Evolutionary conservation across 2,329 filamentous ascomycete genomes (phyloP), one percentile per base, ranked within the genome.

Genomic region (Scytalidium lignicola): DNA sequence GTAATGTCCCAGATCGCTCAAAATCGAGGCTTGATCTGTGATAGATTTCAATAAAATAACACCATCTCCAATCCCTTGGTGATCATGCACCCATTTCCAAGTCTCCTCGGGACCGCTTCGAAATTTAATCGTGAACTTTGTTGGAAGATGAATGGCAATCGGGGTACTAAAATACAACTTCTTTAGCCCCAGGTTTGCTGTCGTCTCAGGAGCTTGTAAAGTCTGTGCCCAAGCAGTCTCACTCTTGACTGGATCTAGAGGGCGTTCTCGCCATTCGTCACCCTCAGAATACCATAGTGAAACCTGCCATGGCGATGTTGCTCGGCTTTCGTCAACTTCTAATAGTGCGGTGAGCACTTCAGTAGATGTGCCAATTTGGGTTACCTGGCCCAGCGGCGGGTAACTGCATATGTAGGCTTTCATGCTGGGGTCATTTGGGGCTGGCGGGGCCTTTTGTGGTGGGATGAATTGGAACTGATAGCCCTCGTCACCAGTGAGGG

Each of bases 341-440:
- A 95, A 73, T 12, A 91, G 67, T 6, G 86, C 83, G 0, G 79
- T 83, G 56, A 96, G 85, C 1, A 65, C 63, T 37, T 86, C 71
- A 60, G 76, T 57, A 2, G 61, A 60, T 18, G 64, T 62, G 21
- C 72, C 66, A 18, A 88, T 62, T 44, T 79, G 74, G 1, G 88
- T 90, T 20, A 87, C 77, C 63, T 91, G 87, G 2, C 85, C 88
- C 46, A 96, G 68, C 1, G 89, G 81, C 12, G 91, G 91, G 60
- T 82, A 84, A 51, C 75, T 81, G 4, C 74, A 76, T 13, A 86
- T 66, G 53, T 74, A 72, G 19, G 78, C 74, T 61, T 62, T 63
- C 63, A 65, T 65, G 76, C 77, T 66, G 78, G 62, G 59, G 65
- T 68, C 67, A 70, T 74, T 55, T 28, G 51, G 48, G 43, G 56